phyloP scores from a whole-genome alignment of 805 yeast genomes.

The Maudiozyma saulgeensis region DNA sequence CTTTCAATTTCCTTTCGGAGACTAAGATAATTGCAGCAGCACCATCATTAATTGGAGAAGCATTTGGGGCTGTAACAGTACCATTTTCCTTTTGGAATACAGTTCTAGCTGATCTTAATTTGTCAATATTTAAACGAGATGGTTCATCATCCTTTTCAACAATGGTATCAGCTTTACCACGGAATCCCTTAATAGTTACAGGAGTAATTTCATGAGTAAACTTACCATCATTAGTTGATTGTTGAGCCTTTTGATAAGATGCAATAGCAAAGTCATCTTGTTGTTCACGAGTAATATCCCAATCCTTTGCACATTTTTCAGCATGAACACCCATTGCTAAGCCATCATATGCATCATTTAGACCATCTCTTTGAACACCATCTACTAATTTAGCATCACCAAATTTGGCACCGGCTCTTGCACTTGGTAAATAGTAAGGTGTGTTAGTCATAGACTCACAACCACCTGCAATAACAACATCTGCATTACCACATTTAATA shows the following conservation, averaged over 20 bases:
- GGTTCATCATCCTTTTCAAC: conserved; percentile 79
- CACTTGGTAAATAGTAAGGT: conserved; percentile 82
- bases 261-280: conserved; percentile 83
- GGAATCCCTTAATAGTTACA: conserved; percentile 75
- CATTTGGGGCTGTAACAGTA: conserved; percentile 94
- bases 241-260: conserved; percentile 80
- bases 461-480: conserved; percentile 93
- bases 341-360: conserved; percentile 82
- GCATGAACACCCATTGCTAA: conserved; percentile 95
- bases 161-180: conserved; percentile 78
- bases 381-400: conserved; percentile 77
- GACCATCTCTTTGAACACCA: conserved; percentile 87
- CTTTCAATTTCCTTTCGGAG: conserved; percentile 74
- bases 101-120: conserved; percentile 76
- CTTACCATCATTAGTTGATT: conserved; percentile 73
- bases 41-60: conserved; percentile 95
- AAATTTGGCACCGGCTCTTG: conserved; percentile 82
- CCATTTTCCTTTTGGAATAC: conserved; percentile 92
- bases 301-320: conserved; percentile 88
- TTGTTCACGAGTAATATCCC: conserved; percentile 64
- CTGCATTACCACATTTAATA: conserved; percentile 80
- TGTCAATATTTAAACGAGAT: conserved; percentile 64
- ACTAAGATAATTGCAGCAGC: conserved; percentile 91
- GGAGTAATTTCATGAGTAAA: conserved; percentile 79
- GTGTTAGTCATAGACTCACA: conserved; percentile 96